phyloP scores from a whole-genome alignment of 495 filamentous ascomycete genomes.

The Monascus purpureus region DNA sequence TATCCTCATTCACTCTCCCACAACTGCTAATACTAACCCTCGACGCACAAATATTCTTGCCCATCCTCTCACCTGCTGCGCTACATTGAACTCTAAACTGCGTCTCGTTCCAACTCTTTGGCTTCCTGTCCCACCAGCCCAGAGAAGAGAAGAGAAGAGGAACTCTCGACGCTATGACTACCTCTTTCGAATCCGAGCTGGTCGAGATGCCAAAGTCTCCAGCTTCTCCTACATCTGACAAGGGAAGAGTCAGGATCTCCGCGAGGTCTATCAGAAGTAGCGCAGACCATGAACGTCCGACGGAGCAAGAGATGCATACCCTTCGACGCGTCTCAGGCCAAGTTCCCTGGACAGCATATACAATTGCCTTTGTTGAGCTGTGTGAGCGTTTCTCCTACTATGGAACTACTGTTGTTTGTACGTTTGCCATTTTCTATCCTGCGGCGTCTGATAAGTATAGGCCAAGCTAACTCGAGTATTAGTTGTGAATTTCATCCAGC shows the following conservation, averaged over 20 bases:
- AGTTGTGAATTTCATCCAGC: constrained; percentile 42
- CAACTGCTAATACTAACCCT: no score
- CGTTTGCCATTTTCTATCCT: constrained; percentile 7
- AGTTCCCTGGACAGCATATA: constrained; percentile 43
- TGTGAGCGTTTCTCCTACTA: constrained; percentile 42
- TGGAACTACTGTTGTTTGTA: constrained; percentile 47
- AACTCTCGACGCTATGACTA: constrained; percentile 5
- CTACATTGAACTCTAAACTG: no score
- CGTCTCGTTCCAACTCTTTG: no score
- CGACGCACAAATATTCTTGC: no score
- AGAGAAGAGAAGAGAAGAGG: no score
- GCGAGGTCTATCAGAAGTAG: constrained; percentile 1
- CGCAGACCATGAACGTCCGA: constrained; percentile 20
- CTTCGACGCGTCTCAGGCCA: constrained; percentile 42
- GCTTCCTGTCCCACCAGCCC: no score
- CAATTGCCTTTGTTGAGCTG: constrained; percentile 39
- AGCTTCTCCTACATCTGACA: background rate
- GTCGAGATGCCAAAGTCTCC: constrained; percentile 1
- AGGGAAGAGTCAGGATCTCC: background rate
- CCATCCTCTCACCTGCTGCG: no score
- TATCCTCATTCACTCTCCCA: no score
- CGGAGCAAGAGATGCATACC: constrained; percentile 35
- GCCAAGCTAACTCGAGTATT: constrained; percentile 8
- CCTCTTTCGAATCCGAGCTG: constrained; percentile 3
- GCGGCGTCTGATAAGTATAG: background rate